These are phyloP conservation scores for Phlyctochytrium arcticum DNA, from an alignment of 192 early-diverging fungal genomes.

Conservation along the genomic window DNA sequence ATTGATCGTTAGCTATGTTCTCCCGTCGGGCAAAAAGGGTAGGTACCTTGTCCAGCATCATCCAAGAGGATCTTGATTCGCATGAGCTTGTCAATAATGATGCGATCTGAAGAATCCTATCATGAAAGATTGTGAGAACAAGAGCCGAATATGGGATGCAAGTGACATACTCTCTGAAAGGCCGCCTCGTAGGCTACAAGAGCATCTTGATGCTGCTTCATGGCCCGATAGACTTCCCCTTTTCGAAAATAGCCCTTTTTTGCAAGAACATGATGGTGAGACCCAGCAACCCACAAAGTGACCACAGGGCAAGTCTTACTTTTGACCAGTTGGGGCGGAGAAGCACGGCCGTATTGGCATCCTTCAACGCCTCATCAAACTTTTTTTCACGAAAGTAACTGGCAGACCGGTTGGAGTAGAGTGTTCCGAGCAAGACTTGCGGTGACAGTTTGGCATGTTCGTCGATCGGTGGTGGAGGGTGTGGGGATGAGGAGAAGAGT, in stretches of 20 bases:
- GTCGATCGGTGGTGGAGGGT: not conserved
- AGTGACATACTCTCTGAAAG: conserved; percentile 3
- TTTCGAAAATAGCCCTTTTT: conserved; percentile 33
- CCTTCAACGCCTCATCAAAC: conserved; percentile 64
- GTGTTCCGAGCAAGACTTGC: conserved; percentile 49
- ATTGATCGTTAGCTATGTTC: not conserved
- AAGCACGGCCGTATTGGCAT: conserved; percentile 61
- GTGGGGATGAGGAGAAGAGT: conserved; percentile 50
- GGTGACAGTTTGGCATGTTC: not conserved
- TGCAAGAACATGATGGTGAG: not conserved
- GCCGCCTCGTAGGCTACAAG: conserved; percentile 31
- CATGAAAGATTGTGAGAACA: not conserved
- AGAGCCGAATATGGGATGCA: no score
- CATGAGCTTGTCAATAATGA: conserved; percentile 3
- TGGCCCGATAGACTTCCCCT: conserved; percentile 31
- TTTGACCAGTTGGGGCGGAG: conserved; percentile 40
- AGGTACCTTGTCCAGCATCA: not conserved
- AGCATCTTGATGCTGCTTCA: conserved; percentile 16
- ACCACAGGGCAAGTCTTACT: not conserved
- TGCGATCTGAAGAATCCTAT: not conserved
- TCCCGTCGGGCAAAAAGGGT: not conserved
- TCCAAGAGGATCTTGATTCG: not conserved
- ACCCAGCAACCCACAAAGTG: no score
- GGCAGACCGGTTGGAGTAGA: conserved; percentile 73
- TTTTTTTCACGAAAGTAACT: conserved; percentile 55